These are phyloP conservation scores for Plectosphaerella cucumerina DNA, from an alignment of 2,329 filamentous ascomycete genomes.

Conservation along the genomic window DNA sequence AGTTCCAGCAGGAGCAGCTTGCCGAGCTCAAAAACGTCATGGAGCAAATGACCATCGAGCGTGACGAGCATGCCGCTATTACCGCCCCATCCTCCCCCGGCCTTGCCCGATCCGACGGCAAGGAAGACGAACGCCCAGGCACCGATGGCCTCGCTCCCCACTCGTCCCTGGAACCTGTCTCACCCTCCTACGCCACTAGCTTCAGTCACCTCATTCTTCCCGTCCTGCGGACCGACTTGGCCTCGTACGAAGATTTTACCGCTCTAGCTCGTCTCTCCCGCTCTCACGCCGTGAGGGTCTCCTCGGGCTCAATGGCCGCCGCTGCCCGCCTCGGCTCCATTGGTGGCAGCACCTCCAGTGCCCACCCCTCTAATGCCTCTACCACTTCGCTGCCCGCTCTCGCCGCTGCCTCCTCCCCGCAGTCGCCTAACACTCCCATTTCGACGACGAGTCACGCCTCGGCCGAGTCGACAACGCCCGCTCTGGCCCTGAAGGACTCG, in stretches of 20 bases:
- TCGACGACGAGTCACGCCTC: conserved; percentile 45
- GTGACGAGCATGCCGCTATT: conserved; percentile 66
- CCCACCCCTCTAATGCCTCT: conserved; percentile 54
- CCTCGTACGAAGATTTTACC: conserved; percentile 80
- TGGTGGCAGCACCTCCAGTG: conserved; percentile 41
- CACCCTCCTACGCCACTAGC: conserved; percentile 60
- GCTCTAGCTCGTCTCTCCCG: conserved; percentile 68
- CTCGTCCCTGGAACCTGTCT: conserved; percentile 34
- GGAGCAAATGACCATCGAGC: conserved; percentile 75
- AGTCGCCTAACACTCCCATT: conserved; percentile 54
- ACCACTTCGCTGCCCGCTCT: conserved; percentile 52
- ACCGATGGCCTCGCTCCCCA: conserved; percentile 28
- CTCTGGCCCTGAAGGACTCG: conserved; percentile 76
- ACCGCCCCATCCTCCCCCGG: conserved; percentile 81
- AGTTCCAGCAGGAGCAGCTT: conserved; percentile 89
- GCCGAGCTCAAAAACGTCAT: conserved; percentile 88
- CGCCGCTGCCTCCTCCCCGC: conserved; percentile 44
- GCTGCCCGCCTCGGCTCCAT: conserved; percentile 38
- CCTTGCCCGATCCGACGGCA: conserved; percentile 62
- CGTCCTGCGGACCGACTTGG: conserved; percentile 76
- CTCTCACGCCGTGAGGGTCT: conserved; percentile 55
- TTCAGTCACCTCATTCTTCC: conserved; percentile 82
- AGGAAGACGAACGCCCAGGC: conserved; percentile 38
- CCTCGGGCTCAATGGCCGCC: conserved; percentile 61
- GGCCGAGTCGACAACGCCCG: conserved; percentile 21